Percentiles rank a stretch among this genome's conserved stretches.
phyloP scores from a whole-genome alignment of 345 rosid genomes.

The Sonneratia alba region DNA sequence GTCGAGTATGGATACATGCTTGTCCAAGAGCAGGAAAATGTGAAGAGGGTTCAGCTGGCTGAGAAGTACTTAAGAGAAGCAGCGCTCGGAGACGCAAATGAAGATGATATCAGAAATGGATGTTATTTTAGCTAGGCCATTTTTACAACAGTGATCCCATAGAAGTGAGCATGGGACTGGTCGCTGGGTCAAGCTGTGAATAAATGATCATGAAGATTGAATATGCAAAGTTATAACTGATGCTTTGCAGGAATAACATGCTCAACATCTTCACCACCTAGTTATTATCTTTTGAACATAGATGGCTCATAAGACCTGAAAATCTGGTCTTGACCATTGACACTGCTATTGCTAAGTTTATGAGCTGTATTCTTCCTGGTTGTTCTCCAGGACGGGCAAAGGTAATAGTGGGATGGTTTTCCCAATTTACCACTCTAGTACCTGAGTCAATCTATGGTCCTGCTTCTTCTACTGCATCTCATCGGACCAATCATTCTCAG shows the following conservation, averaged over 20 bases:
- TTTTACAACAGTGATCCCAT: not conserved
- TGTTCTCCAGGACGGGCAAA: too few species aligned
- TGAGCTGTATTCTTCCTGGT: too few species aligned
- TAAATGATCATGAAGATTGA: not conserved
- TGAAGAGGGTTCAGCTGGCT: conserved; percentile 45
- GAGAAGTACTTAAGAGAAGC: conserved; percentile 44
- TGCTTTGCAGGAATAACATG: not conserved
- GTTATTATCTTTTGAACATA: not conserved
- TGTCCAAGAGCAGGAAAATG: conserved; percentile 48
- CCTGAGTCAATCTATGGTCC: too few species aligned
- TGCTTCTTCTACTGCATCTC: too few species aligned
- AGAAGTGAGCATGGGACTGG: not conserved
- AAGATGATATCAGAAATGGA: conserved; percentile 25
- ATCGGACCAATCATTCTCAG: too few species aligned
- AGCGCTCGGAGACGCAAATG: conserved; percentile 50
- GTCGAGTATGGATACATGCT: conserved; percentile 42
- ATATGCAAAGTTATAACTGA: not conserved
- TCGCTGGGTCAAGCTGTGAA: not conserved
- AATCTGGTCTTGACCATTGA: too few species aligned
- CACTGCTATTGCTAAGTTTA: too few species aligned
- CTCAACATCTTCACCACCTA: not conserved
- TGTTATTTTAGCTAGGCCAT: conserved; percentile 12
- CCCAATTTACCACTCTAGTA: too few species aligned
- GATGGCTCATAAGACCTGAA: not conserved
- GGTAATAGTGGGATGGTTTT: too few species aligned